These are phyloP conservation scores for Kwoniella botswanensis DNA, from an alignment of 768 basidiomycete species.

Conservation along the genomic window DNA sequence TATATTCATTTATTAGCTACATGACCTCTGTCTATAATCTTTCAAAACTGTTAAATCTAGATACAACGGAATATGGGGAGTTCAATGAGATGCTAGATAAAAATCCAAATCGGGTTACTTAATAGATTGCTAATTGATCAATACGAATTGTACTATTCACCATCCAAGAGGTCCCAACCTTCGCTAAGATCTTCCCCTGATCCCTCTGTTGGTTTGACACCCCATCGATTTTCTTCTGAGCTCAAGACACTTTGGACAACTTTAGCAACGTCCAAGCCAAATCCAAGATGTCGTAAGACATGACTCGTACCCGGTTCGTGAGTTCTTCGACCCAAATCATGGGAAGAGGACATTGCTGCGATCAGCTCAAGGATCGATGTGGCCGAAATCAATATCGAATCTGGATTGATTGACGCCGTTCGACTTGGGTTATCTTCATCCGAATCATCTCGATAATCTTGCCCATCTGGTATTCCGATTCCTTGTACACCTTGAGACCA, in stretches of 20 bases:
- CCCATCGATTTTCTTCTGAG: constrained; percentile 29
- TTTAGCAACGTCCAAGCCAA: constrained; percentile 46
- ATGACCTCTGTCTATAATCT: too few species aligned
- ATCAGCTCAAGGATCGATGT: constrained; percentile 39
- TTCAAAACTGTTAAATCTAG: too few species aligned
- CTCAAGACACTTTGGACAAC: constrained; percentile 39
- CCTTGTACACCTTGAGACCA: constrained; percentile 47
- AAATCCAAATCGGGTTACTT: too few species aligned
- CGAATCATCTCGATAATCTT: constrained; percentile 14
- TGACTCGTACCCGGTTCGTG: constrained; percentile 39
- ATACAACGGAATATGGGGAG: too few species aligned
- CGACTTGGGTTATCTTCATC: constrained; percentile 15
- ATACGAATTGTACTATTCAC: too few species aligned
- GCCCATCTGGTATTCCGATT: constrained; percentile 34
- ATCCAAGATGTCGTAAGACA: constrained; percentile 33
- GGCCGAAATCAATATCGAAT: constrained; percentile 26
- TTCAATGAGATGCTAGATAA: too few species aligned
- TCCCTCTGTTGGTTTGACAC: constrained; percentile 7
- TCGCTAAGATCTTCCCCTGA: constrained; percentile 30
- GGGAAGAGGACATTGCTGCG: constrained; percentile 18
- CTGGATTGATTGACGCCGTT: not conserved
- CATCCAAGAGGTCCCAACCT: constrained; percentile 39
- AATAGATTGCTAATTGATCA: too few species aligned
- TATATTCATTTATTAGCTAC: too few species aligned
- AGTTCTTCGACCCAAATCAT: constrained; percentile 29